Evolutionary conservation across 441 rosid genomes (phyloP).

Genomic region (Arabidopsis lyrata): DNA sequence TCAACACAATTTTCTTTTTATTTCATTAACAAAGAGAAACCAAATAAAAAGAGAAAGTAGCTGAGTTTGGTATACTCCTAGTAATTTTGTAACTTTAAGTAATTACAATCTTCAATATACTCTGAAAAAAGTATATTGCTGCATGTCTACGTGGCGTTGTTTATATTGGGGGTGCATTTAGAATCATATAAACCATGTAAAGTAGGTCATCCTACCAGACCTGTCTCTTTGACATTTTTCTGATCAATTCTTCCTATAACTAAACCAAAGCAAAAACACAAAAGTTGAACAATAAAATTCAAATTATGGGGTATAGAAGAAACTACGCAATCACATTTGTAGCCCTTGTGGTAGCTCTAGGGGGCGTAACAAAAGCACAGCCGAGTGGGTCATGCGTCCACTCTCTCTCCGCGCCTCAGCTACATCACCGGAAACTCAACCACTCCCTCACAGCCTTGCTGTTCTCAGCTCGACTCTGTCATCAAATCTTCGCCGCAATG

Average conservation of each 20-base stretch:
- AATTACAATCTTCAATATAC: not conserved
- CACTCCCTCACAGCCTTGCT: constrained; percentile 65
- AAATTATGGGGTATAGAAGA: constrained; percentile 47
- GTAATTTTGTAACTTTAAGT: constrained; percentile 3
- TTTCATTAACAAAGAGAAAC: constrained; percentile 11
- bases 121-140: not conserved
- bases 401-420: constrained; percentile 64
- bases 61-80: constrained; percentile 41
- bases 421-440: constrained; percentile 73
- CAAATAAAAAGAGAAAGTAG: constrained; percentile 29
- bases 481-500: constrained; percentile 67
- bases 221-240: constrained; percentile 43
- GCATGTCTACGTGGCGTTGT: constrained; percentile 7
- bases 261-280: constrained; percentile 39
- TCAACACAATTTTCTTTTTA: constrained; percentile 4
- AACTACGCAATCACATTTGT: constrained; percentile 45
- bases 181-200: constrained; percentile 23
- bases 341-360: constrained; percentile 47
- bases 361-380: constrained; percentile 47
- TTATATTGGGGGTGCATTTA: constrained; percentile 21
- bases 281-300: constrained; percentile 36
- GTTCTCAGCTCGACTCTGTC: constrained; percentile 61
- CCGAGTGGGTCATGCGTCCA: constrained; percentile 50
- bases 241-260: constrained; percentile 27
- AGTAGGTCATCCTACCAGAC: constrained; percentile 44